phyloP scores from a whole-genome alignment of 805 yeast genomes.

The Ogataea dorogensis region DNA sequence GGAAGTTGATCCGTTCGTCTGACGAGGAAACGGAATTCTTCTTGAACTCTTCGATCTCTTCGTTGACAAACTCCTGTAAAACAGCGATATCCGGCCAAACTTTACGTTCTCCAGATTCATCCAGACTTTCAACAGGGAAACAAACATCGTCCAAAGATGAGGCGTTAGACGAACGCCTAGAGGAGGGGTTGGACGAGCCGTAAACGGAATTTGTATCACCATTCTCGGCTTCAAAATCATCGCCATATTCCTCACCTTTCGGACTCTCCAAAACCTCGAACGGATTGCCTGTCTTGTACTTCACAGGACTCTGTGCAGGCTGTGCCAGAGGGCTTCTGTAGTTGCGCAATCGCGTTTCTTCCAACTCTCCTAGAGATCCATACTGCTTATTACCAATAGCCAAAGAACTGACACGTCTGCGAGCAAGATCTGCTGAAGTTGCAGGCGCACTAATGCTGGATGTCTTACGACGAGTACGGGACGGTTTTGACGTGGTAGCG shows the following conservation, averaged over 20 bases:
- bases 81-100: slow-evolving; percentile 84
- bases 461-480: slow-evolving; percentile 2
- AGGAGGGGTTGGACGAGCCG: slow-evolving; percentile 57
- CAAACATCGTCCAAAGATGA: slow-evolving; percentile 92
- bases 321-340: slow-evolving; percentile 6
- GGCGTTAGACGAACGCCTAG: slow-evolving; percentile 58
- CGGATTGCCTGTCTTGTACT: slow-evolving; percentile 19
- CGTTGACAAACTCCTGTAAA: slow-evolving; percentile 71
- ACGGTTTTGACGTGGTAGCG: background rate
- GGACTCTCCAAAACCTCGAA: slow-evolving; percentile 12
- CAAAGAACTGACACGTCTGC: no score
- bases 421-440: slow-evolving; percentile 4
- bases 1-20: slow-evolving; percentile 38
- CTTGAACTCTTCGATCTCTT: slow-evolving; percentile 49
- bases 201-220: slow-evolving; percentile 28
- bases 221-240: slow-evolving; percentile 14
- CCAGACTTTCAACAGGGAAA: slow-evolving; percentile 66
- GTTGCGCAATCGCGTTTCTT: slow-evolving; percentile 4
- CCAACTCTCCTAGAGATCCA: slow-evolving; percentile 6
- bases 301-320: slow-evolving; percentile 1
- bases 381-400: no score
- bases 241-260: background rate
- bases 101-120: slow-evolving; percentile 34
- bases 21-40: slow-evolving; percentile 28
- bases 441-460: slow-evolving; percentile 11